Conservation (phyloP, 1,139 yeast genomes). For the Geotrichum citri-aurantii region DNA sequence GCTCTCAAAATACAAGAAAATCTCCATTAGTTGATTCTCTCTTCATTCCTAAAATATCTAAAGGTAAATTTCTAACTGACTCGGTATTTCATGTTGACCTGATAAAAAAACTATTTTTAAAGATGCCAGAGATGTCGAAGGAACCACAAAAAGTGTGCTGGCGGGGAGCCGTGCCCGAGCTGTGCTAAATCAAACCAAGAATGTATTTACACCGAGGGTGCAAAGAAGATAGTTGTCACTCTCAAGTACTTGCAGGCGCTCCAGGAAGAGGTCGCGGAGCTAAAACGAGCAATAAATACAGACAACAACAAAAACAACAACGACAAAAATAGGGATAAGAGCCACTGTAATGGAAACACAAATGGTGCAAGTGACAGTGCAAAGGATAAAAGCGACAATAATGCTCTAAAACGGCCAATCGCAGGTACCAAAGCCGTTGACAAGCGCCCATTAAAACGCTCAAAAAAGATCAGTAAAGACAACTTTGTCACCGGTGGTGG, state of each 20-base stretch:
- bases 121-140: slow-evolving; percentile 64
- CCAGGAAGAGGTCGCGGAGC: slow-evolving; percentile 58
- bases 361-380: not conserved
- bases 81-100: too few species aligned
- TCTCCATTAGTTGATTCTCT: not conserved
- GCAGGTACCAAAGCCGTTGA: not conserved
- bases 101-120: too few species aligned
- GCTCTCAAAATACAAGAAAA: not conserved
- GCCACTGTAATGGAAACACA: too few species aligned
- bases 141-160: slow-evolving; percentile 76
- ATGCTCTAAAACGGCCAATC: not conserved
- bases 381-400: not conserved
- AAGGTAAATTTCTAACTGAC: too few species aligned
- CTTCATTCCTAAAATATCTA: not conserved
- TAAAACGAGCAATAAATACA: slow-evolving; percentile 36
- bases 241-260: slow-evolving; percentile 63
- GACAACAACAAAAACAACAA: not conserved
- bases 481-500: not conserved
- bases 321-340: not conserved
- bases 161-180: slow-evolving; percentile 69
- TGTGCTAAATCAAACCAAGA: slow-evolving; percentile 53
- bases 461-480: not conserved
- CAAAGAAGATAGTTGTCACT: slow-evolving; percentile 70
- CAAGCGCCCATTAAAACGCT: not conserved
- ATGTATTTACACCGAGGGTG: slow-evolving; percentile 76